phyloP scores from a whole-genome alignment of 306 rosid species.

The Dryas octopetala region DNA sequence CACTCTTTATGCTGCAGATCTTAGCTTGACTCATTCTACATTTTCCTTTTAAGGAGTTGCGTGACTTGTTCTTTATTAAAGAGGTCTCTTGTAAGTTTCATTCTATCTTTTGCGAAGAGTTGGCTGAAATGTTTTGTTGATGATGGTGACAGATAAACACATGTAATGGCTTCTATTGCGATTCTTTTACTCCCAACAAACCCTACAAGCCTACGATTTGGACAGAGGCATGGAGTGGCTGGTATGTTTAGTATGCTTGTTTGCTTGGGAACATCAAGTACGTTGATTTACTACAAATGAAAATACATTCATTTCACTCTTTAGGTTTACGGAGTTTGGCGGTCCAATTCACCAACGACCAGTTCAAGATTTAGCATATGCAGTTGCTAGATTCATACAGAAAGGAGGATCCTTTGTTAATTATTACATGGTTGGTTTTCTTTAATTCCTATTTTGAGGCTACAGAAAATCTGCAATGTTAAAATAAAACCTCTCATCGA shows the following conservation, averaged over 20 bases:
- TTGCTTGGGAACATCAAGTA: slow-evolving; percentile 19
- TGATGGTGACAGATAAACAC: slow-evolving; percentile 78
- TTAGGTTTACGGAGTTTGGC: slow-evolving; percentile 93
- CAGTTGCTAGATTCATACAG: slow-evolving; percentile 76
- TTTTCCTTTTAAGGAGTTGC: slow-evolving; percentile 8
- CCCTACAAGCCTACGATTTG: slow-evolving; percentile 93
- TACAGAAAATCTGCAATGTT: slow-evolving; percentile 19
- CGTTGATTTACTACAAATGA: background rate
- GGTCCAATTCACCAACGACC: slow-evolving; percentile 86
- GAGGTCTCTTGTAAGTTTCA: background rate
- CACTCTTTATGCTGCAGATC: slow-evolving; percentile 16
- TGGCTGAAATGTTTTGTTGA: slow-evolving; percentile 28
- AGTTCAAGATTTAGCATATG: slow-evolving; percentile 94
- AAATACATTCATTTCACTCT: slow-evolving; percentile 7
- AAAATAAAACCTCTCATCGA: slow-evolving; percentile 11
- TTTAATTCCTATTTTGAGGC: slow-evolving; percentile 16
- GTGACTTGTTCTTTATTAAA: background rate
- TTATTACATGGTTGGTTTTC: slow-evolving; percentile 86
- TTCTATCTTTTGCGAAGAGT: slow-evolving; percentile 5
- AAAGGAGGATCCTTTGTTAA: slow-evolving; percentile 94
- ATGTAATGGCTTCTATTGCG: slow-evolving; percentile 95
- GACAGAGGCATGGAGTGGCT: slow-evolving; percentile 99
- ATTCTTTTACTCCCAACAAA: slow-evolving; percentile 81
- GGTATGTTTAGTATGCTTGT: slow-evolving; percentile 49
- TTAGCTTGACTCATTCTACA: background rate